Evolutionary conservation across 2,329 filamentous ascomycete species (phyloP).

Genomic region (Colletotrichum spaethianum): DNA sequence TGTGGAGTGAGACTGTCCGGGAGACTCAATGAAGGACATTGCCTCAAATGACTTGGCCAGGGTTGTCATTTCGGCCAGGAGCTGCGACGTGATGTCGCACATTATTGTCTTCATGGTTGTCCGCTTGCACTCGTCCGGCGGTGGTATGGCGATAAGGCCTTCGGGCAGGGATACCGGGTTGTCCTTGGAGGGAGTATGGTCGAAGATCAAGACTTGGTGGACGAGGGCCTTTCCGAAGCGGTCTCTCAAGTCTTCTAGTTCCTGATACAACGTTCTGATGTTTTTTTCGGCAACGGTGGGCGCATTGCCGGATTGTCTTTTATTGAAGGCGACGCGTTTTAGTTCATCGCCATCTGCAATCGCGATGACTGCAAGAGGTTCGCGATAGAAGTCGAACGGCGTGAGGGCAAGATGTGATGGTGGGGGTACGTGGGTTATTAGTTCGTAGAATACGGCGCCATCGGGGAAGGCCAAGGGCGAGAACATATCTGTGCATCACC

Average conservation of each 20-base stretch:
- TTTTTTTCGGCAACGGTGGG: constrained; percentile 69
- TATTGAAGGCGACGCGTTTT: constrained; percentile 66
- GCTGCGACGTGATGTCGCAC: constrained; percentile 81
- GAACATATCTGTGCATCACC: constrained; percentile 81
- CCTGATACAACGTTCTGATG: constrained; percentile 72
- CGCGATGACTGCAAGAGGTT: constrained; percentile 86
- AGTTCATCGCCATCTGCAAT: constrained; percentile 86
- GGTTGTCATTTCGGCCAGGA: constrained; percentile 82
- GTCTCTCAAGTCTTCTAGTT: constrained; percentile 79
- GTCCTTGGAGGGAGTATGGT: constrained; percentile 69
- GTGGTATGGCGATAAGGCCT: constrained; percentile 80
- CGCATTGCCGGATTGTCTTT: constrained; percentile 66
- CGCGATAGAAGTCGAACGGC: constrained; percentile 92
- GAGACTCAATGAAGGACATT: constrained; percentile 83
- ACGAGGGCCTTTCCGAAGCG: constrained; percentile 82
- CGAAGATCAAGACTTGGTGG: constrained; percentile 85
- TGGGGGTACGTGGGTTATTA: constrained; percentile 85
- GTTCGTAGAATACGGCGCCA: constrained; percentile 89
- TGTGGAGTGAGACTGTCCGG: constrained; percentile 65
- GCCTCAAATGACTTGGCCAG: constrained; percentile 81
- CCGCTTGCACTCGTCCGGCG: constrained; percentile 75
- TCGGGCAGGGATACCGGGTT: constrained; percentile 71
- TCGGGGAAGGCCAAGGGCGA: constrained; percentile 90
- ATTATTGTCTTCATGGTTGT: constrained; percentile 88
- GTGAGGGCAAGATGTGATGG: constrained; percentile 83